phyloP scores from a whole-genome alignment of 305 asterid species.

The Solanum hybrid region DNA sequence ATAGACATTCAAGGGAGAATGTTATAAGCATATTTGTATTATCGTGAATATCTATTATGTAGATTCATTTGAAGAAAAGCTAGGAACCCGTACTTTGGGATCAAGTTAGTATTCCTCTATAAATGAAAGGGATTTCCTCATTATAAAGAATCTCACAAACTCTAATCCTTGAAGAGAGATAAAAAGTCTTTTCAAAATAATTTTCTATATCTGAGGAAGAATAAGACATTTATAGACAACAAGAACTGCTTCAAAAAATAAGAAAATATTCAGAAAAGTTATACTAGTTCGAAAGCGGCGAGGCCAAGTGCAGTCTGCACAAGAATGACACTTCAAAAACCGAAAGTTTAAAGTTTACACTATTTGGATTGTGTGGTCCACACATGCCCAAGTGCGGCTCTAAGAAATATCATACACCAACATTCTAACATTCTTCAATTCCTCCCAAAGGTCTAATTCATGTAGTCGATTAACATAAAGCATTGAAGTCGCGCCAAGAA shows the following conservation, averaged over 20 bases:
- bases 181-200: no score
- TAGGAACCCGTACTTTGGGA: background rate
- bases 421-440: background rate
- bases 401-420: background rate
- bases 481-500: background rate
- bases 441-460: background rate
- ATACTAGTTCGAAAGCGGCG: background rate
- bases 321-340: background rate
- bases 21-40: background rate
- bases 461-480: background rate
- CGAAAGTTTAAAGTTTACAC: background rate
- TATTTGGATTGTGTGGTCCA: background rate
- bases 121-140: background rate
- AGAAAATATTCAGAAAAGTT: background rate
- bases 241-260: background rate
- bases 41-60: background rate
- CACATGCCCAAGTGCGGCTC: background rate
- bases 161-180: background rate
- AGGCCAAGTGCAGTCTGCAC: background rate
- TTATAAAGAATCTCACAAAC: background rate
- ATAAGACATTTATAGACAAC: background rate
- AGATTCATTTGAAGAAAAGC: background rate
- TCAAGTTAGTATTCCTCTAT: background rate
- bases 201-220: background rate
- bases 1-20: background rate